Evolutionary conservation across 2,329 filamentous ascomycete genomes (phyloP).

Genomic region (Fusarium devonianum): DNA sequence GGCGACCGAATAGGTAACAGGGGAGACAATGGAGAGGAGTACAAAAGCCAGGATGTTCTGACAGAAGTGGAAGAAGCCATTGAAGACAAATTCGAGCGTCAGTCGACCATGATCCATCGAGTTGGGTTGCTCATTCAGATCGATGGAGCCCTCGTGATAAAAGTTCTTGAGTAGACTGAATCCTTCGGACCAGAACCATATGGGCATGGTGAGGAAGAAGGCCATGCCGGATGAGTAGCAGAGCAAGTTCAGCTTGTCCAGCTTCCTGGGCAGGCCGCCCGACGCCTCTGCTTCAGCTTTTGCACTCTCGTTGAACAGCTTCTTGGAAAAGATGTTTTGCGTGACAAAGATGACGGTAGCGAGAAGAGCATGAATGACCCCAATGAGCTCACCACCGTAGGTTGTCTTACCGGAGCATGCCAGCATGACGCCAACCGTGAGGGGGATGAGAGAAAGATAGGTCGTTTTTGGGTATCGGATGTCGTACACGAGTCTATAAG

Average conservation of each 20-base stretch:
- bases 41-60: conserved; percentile 97
- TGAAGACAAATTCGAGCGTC: conserved; percentile 90
- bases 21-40: conserved; percentile 89
- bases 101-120: conserved; percentile 78
- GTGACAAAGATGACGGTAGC: conserved; percentile 96
- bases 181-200: conserved; percentile 94
- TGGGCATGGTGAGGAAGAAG: conserved; percentile 84
- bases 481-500: conserved; percentile 87
- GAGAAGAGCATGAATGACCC: conserved; percentile 86
- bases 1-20: conserved; percentile 96
- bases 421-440: conserved; percentile 93
- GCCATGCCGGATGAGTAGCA: conserved; percentile 97
- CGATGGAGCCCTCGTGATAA: conserved; percentile 79
- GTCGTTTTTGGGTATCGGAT: conserved; percentile 88
- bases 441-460: conserved; percentile 86
- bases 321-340: conserved; percentile 98
- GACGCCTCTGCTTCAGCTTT: conserved; percentile 79
- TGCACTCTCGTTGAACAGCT: conserved; percentile 93
- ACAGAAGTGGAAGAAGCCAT: conserved; percentile 94
- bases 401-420: conserved; percentile 84
- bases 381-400: conserved; percentile 86
- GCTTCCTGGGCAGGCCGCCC: conserved; percentile 72
- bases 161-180: conserved; percentile 79
- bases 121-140: conserved; percentile 64
- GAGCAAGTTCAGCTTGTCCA: conserved; percentile 95